Base-by-base conservation (phyloP, 176 grass and related monocot genomes). In the Rhynchospora pubera region DNA sequence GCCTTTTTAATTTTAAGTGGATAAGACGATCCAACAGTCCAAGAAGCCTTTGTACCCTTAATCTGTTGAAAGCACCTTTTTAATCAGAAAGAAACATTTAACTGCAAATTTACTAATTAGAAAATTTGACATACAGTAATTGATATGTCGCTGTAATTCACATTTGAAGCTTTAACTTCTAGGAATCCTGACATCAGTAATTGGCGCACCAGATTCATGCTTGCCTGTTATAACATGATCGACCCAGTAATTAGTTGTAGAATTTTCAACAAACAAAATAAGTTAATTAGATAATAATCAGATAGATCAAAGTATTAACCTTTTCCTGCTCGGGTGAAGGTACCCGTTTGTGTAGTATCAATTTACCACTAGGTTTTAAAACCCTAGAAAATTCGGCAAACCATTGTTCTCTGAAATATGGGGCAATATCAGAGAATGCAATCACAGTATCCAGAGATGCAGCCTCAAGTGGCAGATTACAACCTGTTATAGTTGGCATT, bases 41-140 rank as follows among this genome's bases (percentile, higher is more conserved):
- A 90, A 66, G 76, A 78, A 67, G 88, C 84, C 82, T 86, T 90
- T 12, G 46, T 90, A 19, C 55, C 85, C 76, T 87, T 67, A 59
- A 87, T 43, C 88, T 90, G 57, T 23, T 67, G 7, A 23, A 66
- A 55, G 5, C 24, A 52, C 9, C 15, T 62, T 30, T 14, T 42
- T 34, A 69, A 34, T 19, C 6, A 65, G 48, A 43, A 64, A 10
- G 15, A 47, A 65, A 65, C 11, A 26, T 19, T 50, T 22, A 16
- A 61, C 7, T 47, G 77, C 9, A 76, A 59, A 26, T 80, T 32
- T 24, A 7, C 14, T 23, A 80, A 45, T 34, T 52, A 79, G 18
- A 72, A 57, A 80, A 14, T 23, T 86, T 81, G 23, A 26, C 23
- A 23, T 81, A 78, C 39, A 80, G 12, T 53, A 44, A 7, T 26